A percentile compares a stretch with the other conserved stretches of the same genome.
Conservation (phyloP, 768 basidiomycete genomes). For the Serendipita vermifera region DNA sequence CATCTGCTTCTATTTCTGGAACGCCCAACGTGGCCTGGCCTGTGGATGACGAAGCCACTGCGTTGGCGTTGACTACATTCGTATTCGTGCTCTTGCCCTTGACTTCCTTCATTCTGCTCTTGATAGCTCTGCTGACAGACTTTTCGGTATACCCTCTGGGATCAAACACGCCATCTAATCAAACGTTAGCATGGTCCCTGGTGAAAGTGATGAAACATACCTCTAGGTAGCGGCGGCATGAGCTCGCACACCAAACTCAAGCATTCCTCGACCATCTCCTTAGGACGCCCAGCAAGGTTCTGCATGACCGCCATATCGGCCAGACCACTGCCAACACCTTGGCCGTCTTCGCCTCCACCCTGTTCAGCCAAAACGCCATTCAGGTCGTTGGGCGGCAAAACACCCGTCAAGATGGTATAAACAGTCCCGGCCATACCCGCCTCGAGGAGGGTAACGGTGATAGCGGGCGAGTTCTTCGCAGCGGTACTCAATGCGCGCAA, state of each 20-base stretch:
- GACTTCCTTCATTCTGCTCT: conserved; percentile 64
- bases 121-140: conserved; percentile 56
- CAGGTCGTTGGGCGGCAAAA: conserved; percentile 56
- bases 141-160: conserved; percentile 84
- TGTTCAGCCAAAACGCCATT: conserved; percentile 40
- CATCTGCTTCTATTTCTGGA: too few species aligned
- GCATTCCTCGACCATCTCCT: conserved; percentile 94
- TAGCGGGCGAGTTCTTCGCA: conserved; percentile 76
- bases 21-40: too few species aligned
- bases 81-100: too few species aligned
- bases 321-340: conserved; percentile 74
- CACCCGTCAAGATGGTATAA: conserved; percentile 92
- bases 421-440: conserved; percentile 86
- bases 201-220: conserved; percentile 37
- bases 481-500: conserved; percentile 80
- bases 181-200: conserved; percentile 2
- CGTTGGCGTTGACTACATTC: too few species aligned
- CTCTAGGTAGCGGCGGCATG: conserved; percentile 86
- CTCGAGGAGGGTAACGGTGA: conserved; percentile 74
- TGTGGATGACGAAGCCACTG: too few species aligned
- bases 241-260: conserved; percentile 81
- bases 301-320: conserved; percentile 98
- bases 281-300: conserved; percentile 88
- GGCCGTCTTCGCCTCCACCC: conserved; percentile 47
- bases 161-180: conserved; percentile 86